These are phyloP conservation scores for Rhodamnia rubescens DNA, from an alignment of 345 rosid genomes.

Conservation along the genomic window DNA sequence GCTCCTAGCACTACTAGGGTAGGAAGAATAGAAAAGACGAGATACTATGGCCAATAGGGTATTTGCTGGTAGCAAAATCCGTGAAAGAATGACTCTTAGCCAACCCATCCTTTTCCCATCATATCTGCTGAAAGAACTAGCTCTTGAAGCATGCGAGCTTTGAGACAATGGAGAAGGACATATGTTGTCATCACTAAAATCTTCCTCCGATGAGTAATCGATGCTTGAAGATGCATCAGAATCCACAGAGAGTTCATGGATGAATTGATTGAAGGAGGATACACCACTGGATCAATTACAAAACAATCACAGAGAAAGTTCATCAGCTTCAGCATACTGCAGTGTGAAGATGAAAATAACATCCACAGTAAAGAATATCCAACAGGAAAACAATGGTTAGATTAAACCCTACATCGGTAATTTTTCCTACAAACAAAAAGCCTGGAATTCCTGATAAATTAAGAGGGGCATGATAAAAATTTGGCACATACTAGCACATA, in stretches of 20 bases:
- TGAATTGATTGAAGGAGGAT: constrained; percentile 85
- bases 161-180: constrained; percentile 67
- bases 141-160: constrained; percentile 48
- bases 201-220: constrained; percentile 76
- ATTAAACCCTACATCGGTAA: not conserved
- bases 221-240: constrained; percentile 57
- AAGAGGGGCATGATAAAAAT: not conserved
- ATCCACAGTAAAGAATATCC: not conserved
- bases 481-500: not conserved
- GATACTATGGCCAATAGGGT: constrained; percentile 42
- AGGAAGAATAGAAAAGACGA: constrained; percentile 25
- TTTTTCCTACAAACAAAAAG: not conserved
- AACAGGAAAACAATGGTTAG: not conserved
- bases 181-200: constrained; percentile 36
- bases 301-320: not conserved
- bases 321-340: not conserved
- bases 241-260: constrained; percentile 81
- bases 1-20: constrained; percentile 14
- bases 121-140: constrained; percentile 23
- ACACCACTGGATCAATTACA: constrained; percentile 49
- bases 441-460: not conserved
- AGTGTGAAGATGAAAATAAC: not conserved
- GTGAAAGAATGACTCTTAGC: constrained; percentile 40
- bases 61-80: constrained; percentile 53
- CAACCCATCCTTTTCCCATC: constrained; percentile 41